Conservation (phyloP, 2,329 filamentous ascomycete genomes). For the Elsinoe necatrix region DNA sequence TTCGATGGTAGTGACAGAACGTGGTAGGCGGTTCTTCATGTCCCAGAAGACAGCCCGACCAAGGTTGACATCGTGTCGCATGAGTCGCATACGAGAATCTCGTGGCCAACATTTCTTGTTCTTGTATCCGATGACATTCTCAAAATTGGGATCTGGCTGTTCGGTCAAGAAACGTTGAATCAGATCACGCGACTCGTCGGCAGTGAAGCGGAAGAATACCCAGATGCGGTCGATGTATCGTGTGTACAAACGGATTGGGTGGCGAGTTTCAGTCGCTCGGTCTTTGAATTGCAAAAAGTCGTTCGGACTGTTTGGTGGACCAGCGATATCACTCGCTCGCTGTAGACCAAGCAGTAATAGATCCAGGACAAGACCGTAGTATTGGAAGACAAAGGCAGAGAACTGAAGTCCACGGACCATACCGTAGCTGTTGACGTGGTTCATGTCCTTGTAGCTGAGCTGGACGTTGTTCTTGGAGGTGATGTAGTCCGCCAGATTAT, state of each 20-base stretch:
- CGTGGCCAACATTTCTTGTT: slow-evolving; percentile 99
- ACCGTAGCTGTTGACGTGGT: slow-evolving; percentile 96
- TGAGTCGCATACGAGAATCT: slow-evolving; percentile 93
- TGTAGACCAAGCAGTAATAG: slow-evolving; percentile 84
- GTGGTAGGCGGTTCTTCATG: slow-evolving; percentile 87
- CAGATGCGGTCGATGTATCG: slow-evolving; percentile 97
- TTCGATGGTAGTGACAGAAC: slow-evolving; percentile 93
- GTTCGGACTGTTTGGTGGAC: slow-evolving; percentile 85
- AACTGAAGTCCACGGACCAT: slow-evolving; percentile 98
- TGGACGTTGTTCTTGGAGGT: slow-evolving; percentile 99
- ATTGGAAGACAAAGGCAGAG: slow-evolving; percentile 97
- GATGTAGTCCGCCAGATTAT: slow-evolving; percentile 98
- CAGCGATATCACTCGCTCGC: slow-evolving; percentile 95
- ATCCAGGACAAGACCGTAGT: slow-evolving; percentile 93
- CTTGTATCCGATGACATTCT: slow-evolving; percentile 97
- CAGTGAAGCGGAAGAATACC: slow-evolving; percentile 91
- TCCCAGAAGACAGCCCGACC: slow-evolving; percentile 98
- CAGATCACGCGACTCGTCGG: slow-evolving; percentile 87
- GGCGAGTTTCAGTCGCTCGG: slow-evolving; percentile 79
- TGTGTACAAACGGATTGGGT: slow-evolving; percentile 95
- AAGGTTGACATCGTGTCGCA: slow-evolving; percentile 97
- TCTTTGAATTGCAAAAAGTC: slow-evolving; percentile 98
- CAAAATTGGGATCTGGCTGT: slow-evolving; percentile 96
- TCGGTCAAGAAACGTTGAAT: slow-evolving; percentile 98
- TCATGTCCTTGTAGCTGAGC: slow-evolving; percentile 99